Conservation (phyloP, 345 rosid genomes). For the Euphorbia peplus region DNA sequence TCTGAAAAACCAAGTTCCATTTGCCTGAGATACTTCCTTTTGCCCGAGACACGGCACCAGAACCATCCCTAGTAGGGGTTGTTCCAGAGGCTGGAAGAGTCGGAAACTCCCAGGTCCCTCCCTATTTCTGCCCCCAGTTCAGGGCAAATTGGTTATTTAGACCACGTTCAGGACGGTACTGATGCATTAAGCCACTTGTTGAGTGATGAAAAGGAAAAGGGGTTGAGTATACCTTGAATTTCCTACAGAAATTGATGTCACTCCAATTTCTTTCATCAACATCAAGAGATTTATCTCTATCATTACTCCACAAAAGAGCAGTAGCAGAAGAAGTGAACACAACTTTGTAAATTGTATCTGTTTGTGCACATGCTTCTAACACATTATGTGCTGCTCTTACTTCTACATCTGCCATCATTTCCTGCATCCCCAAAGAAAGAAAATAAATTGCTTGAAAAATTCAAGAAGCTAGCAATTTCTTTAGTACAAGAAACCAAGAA, state of each 20-base stretch:
- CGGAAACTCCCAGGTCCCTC: too few species aligned
- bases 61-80: too few species aligned
- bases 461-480: background rate
- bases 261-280: conserved; percentile 56
- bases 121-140: too few species aligned
- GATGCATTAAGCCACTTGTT: too few species aligned
- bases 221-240: conserved; percentile 42
- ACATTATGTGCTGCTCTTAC: conserved; percentile 65
- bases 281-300: conserved; percentile 23
- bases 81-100: too few species aligned
- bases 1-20: too few species aligned
- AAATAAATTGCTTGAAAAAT: background rate
- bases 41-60: too few species aligned
- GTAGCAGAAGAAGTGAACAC: conserved; percentile 63
- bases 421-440: conserved; percentile 31
- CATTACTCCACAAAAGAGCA: conserved; percentile 50
- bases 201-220: too few species aligned
- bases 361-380: conserved; percentile 66
- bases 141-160: too few species aligned
- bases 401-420: conserved; percentile 58
- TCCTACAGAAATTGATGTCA: conserved; percentile 44
- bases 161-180: too few species aligned
- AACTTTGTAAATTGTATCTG: conserved; percentile 54
- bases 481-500: too few species aligned
- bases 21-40: too few species aligned